Conservation (phyloP, 2,329 filamentous ascomycete genomes). For the Penicillium sp. region DNA sequence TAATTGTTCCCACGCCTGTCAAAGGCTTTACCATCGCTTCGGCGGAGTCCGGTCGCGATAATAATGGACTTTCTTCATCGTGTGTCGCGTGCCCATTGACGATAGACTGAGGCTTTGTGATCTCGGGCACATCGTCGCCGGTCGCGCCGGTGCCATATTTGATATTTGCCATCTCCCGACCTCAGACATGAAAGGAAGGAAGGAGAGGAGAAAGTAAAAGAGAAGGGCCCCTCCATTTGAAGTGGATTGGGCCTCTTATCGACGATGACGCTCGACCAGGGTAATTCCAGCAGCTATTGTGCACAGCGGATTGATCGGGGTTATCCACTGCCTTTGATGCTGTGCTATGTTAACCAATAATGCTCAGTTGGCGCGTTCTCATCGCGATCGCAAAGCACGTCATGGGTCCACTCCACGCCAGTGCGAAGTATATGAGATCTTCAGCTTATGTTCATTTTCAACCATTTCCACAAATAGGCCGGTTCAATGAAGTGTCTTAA, state of each 20-base stretch:
- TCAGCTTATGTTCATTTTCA: no score
- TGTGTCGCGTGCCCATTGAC: neutral
- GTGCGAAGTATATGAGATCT: neutral
- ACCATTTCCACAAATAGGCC: neutral
- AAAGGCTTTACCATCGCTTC: slow-evolving; percentile 6
- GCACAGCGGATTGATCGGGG: neutral
- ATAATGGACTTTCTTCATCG: slow-evolving; percentile 20
- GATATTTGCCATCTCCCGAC: slow-evolving; percentile 4
- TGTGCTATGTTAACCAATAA: neutral
- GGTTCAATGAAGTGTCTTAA: neutral
- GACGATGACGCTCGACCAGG: neutral
- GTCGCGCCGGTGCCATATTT: slow-evolving; percentile 2
- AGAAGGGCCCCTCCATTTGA: neutral
- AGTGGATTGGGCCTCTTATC: neutral
- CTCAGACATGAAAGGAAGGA: neutral
- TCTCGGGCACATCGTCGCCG: neutral
- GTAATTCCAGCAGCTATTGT: slow-evolving; percentile 1
- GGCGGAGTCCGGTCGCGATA: slow-evolving; percentile 1
- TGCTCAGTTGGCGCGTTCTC: slow-evolving; percentile 10
- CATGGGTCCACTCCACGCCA: slow-evolving; percentile 6
- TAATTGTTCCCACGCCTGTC: slow-evolving; percentile 23
- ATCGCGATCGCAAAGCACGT: slow-evolving; percentile 19
- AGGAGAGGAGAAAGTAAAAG: neutral
- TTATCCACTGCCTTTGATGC: neutral
- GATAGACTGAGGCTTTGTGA: neutral